Evolutionary conservation across 148 eudicot genomes (phyloP).

Genomic region (Dianthus caryophyllus): DNA sequence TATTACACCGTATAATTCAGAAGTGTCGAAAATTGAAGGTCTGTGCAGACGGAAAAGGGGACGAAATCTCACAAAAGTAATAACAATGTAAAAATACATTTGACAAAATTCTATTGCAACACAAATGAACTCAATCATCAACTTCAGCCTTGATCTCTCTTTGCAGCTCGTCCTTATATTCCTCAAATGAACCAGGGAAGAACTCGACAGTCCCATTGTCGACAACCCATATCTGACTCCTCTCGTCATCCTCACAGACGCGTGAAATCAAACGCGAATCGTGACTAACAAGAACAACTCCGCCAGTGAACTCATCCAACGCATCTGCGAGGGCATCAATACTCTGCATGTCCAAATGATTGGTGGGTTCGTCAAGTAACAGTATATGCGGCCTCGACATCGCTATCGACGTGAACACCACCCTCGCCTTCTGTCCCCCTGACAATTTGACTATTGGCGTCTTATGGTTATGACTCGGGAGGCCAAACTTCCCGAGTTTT

Average conservation of each 20-base stretch:
- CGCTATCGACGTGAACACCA: conserved; percentile 69
- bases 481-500: conserved; percentile 74
- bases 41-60: neutral
- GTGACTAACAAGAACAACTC: conserved; percentile 61
- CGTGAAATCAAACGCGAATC: conserved; percentile 63
- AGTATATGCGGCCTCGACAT: conserved; percentile 74
- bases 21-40: conserved; percentile 11
- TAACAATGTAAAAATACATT: neutral
- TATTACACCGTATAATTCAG: neutral
- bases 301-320: conserved; percentile 63
- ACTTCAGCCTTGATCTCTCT: conserved; percentile 61
- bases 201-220: conserved; percentile 49
- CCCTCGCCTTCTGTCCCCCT: conserved; percentile 65
- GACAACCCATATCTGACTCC: conserved; percentile 60
- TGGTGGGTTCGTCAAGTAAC: conserved; percentile 57
- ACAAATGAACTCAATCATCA: conserved; percentile 43
- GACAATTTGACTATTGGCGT: conserved; percentile 64
- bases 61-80: conserved; percentile 4
- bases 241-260: conserved; percentile 60
- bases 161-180: conserved; percentile 57
- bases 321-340: conserved; percentile 74
- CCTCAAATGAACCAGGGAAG: conserved; percentile 48
- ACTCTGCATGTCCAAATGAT: conserved; percentile 77
- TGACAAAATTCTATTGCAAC: neutral
- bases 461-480: conserved; percentile 60